Evolutionary conservation across 2,329 filamentous ascomycete species (phyloP).

Genomic region (Aureobasidium leucospermi): DNA sequence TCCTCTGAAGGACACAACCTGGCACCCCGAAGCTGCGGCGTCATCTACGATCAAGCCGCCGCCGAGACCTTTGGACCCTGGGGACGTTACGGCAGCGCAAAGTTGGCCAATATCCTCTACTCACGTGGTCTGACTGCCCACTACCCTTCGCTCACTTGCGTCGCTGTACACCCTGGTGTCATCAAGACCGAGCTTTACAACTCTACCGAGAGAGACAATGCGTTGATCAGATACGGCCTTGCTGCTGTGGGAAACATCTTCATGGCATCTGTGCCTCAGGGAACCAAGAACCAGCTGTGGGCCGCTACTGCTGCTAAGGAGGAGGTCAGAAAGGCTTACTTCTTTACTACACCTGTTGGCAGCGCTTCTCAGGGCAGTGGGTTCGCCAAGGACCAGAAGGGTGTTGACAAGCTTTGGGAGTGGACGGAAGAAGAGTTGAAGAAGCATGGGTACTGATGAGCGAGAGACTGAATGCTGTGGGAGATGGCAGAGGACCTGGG

Average conservation of each 20-base stretch:
- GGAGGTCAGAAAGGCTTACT: constrained; percentile 35
- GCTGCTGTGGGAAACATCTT: constrained; percentile 24
- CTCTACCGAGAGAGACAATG: constrained; percentile 19
- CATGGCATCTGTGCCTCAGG: constrained; percentile 20
- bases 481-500: neutral
- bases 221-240: constrained; percentile 22
- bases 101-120: constrained; percentile 45
- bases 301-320: constrained; percentile 29
- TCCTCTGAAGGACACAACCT: constrained; percentile 25
- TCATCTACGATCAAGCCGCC: constrained; percentile 27
- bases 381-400: constrained; percentile 20
- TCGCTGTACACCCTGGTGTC: constrained; percentile 43
- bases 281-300: constrained; percentile 38
- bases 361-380: constrained; percentile 19
- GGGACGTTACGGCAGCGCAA: constrained; percentile 41
- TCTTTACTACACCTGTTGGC: constrained; percentile 35
- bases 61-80: constrained; percentile 25
- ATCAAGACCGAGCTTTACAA: constrained; percentile 39
- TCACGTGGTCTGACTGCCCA: constrained; percentile 34
- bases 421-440: constrained; percentile 26
- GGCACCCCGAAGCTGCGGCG: constrained; percentile 22
- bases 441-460: constrained; percentile 15
- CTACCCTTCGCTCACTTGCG: constrained; percentile 39
- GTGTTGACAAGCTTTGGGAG: constrained; percentile 31
- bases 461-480: neutral